Base-by-base conservation (phyloP, 805 yeast species). In the Candida succiphila region DNA sequence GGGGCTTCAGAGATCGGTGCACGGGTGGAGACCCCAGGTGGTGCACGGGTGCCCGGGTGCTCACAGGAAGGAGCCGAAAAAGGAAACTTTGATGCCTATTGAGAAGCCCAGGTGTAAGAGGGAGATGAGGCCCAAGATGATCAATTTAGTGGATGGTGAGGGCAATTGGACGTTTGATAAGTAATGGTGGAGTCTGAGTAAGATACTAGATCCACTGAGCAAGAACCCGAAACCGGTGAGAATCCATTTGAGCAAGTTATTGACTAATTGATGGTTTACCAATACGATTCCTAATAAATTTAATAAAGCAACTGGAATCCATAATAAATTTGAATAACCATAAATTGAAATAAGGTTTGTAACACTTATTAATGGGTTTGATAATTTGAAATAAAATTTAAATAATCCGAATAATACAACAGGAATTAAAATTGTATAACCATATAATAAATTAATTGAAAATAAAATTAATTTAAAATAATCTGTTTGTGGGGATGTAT, bases 241-340 rank as follows among this genome's bases (percentile, higher is more conserved):
- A 2, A 62, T 38, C 87, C 88, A 51, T 81, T 77, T 21, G 81
- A 58, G 8, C 18, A 17, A 17, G 3, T 69, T 45, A 28, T 48
- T 49, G 49, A 29, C 68, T 61, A 4, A 21, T 22, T 16, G 17
- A 5, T 4, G 23, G n/a, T 67, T 60, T 6, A 68, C 58, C 19
- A 77, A 55, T 4, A 78, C 52, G 1, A 76, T 77, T 34, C 82
- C 68, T 23, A 78, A 52, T 12, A 81, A 64, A 37, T 74, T 69
- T 21, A 78, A 48, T 1, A 78, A 50, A 0, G 88, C 78, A 17
- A 85, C 78, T 1, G 95, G 94, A n/a, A 82, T 60, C 96, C 96
- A 88, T 37, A 77, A 69, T 5, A 80, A 58, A 47, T 81, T 82
- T 15, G 95, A 71, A 58, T 89, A 88, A 2, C 96, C 95, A 56